Conservation (phyloP, 768 basidiomycete species). For the Phaeotremella fagi region DNA sequence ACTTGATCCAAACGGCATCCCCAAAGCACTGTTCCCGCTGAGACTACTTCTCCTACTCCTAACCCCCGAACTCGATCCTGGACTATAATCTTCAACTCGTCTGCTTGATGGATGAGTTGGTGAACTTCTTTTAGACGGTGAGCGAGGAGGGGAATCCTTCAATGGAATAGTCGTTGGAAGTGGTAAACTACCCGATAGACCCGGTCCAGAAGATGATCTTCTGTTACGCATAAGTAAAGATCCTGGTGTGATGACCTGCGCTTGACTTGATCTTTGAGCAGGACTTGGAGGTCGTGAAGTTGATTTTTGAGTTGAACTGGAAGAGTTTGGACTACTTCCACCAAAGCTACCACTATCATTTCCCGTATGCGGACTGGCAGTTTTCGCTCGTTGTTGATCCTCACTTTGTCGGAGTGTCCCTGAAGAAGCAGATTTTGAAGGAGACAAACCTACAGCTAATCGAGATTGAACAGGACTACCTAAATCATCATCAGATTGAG, state of each 20-base stretch:
- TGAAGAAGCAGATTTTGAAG: slow-evolving; percentile 13
- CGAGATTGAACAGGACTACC: slow-evolving; percentile 1
- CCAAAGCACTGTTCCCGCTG: slow-evolving; percentile 14
- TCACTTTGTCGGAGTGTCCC: slow-evolving; percentile 24
- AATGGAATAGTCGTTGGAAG: background rate
- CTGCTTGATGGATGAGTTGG: slow-evolving; percentile 11
- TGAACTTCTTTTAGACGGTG: slow-evolving; percentile 2
- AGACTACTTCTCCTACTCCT: slow-evolving; percentile 14
- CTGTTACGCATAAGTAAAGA: slow-evolving; percentile 25
- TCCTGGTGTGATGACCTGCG: slow-evolving; percentile 18
- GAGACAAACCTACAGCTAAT: slow-evolving; percentile 4
- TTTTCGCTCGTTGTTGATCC: slow-evolving; percentile 18
- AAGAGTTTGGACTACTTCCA: slow-evolving; percentile 16
- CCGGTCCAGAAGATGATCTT: slow-evolving; percentile 22
- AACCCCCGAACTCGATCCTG: slow-evolving; percentile 1
- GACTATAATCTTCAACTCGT: slow-evolving; percentile 5
- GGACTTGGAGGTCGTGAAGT: slow-evolving; percentile 32
- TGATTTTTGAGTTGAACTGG: slow-evolving; percentile 18
- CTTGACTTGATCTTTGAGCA: background rate
- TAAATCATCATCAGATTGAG: slow-evolving; percentile 26
- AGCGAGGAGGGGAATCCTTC: slow-evolving; percentile 14
- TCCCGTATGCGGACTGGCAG: slow-evolving; percentile 14
- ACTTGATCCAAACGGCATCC: slow-evolving; percentile 8
- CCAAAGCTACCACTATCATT: background rate
- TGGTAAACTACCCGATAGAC: slow-evolving; percentile 17